Base-by-base conservation (phyloP, 768 basidiomycete species). In the Mycena maculata region DNA sequence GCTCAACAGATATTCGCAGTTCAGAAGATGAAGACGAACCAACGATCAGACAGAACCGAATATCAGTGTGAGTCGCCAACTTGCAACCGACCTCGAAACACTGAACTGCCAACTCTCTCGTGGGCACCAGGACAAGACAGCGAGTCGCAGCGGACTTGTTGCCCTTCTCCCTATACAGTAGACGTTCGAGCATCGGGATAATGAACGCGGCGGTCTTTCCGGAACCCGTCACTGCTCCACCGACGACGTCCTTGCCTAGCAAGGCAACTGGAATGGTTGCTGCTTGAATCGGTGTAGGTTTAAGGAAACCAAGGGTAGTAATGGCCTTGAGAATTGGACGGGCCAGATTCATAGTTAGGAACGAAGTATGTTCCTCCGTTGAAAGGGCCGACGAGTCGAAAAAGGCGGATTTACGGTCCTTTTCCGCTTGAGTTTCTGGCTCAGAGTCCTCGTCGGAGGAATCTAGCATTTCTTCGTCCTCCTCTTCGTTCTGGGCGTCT, bases 151-250 rank as follows among this genome's bases (percentile, higher is more conserved):
- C 92, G 18, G 93, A 90, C 69, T 90, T 92, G 76, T 90, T 93
- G 20, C 94, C 92, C 70, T 93, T 91, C 69, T 98, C 96, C 60
- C 98, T 87, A 75, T 96, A 99, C 59, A 96, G 79, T 31, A 99
- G 83, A 63, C 98, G 91, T 78, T 99, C 98, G 54, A 96, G 78
- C 81, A 96, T 92, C 42, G 98, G 98, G 65, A 99, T 90, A 74
- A 92, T 91, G 80, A 99, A 99, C 2, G 98, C 98, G 12, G 95
- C 97, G 1, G 98, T 99, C 83, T 99, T 99, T 65, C 98, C 98
- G 6, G 96, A 98, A 67, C 98, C 98, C 20, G 98, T 99, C 20
- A 97, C 94, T 22, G 98, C 97, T 64, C 89, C 92, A 33, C 97
- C 98, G 58, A 99, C 96, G 39, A 99, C 87, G 76, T 99, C 98